Base-by-base conservation (phyloP, 2,329 filamentous ascomycete genomes). In the Cercospora citrullina region DNA sequence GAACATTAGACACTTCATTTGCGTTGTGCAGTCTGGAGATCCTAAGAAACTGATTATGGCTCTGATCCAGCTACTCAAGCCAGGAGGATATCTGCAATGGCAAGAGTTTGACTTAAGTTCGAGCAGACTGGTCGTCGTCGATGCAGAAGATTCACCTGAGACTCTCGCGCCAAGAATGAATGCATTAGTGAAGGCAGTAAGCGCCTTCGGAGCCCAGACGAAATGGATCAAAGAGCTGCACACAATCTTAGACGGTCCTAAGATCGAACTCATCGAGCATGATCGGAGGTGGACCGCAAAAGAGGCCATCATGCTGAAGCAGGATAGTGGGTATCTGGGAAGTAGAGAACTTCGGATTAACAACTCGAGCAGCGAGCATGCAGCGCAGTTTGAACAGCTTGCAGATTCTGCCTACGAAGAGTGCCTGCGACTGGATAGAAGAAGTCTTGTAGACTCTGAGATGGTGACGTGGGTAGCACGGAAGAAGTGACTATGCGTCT, bases 71-170 rank as follows among this genome's bases (percentile, higher is more conserved):
- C 23, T 66, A 26, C 45, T 66, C 23, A 62, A 62, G 26, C 64
- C 64, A 1, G 59, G 48, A 7, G 64, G 64, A 16, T 66, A 66
- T 28, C 59, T 66, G 4, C 64, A 66, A 31, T 66, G 64, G 67
- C 53, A 53, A 16, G 63, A 65, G n/a, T 36, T 26, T 21, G 55
- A 33, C 4, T 10, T 58, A 16, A n/a, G 5, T 3, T 58, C 55
- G 28, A 58, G 18, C 30, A 58, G 14, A 5, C 26, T 58, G 18
- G 30, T 58, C 55, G 55, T 58, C 8, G 55, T 21, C 12, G 26
- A 33, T 58, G 4, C 28, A 10, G 28, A 58, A 28, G 55, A 33
- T 18, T 1, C 28, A 8, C 55, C 55, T 9, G 30, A 30, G 6
- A 1, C 8, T 9, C 16, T 31, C 2, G 55, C 55, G 6, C 55